Conservation (phyloP, 208 protist genomes). For the Leishmania tropica region DNA sequence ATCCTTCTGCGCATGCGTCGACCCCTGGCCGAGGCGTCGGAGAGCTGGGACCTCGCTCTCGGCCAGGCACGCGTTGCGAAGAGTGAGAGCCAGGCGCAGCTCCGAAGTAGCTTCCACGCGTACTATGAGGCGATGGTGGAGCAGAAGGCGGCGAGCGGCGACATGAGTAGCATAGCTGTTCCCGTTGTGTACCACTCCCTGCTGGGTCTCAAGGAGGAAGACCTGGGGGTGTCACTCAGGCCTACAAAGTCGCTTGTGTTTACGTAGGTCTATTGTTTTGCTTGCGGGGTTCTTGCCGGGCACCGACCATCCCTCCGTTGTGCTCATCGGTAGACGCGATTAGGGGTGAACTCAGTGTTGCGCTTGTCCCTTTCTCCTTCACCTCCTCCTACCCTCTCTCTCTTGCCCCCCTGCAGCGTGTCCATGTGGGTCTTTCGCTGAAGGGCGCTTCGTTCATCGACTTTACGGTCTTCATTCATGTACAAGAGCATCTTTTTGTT, state of each 20-base stretch:
- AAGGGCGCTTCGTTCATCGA: background rate
- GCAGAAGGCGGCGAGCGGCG: conserved; percentile 8
- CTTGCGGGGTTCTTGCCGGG: background rate
- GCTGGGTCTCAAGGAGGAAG: conserved; percentile 21
- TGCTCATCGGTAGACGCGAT: background rate
- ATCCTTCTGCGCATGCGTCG: conserved; percentile 13
- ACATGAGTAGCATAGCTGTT: background rate
- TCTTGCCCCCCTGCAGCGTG: background rate
- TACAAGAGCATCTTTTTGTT: conserved; percentile 1
- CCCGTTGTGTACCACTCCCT: conserved; percentile 22
- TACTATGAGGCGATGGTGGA: conserved; percentile 23
- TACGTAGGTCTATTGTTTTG: background rate
- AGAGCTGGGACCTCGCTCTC: conserved; percentile 10
- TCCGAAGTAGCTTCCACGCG: conserved; percentile 14
- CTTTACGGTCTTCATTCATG: background rate
- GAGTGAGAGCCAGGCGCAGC: conserved; percentile 4
- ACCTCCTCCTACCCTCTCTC: too few relatives aligned
- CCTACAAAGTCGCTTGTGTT: conserved; percentile 13
- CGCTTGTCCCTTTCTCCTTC: background rate
- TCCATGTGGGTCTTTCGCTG: background rate
- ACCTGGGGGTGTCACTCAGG: background rate
- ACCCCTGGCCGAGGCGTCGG: conserved; percentile 14
- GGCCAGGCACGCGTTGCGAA: conserved; percentile 1
- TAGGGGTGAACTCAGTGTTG: background rate
- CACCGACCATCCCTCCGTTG: background rate